Conservation (phyloP, 768 basidiomycete genomes). For the Ramaria rubella region DNA sequence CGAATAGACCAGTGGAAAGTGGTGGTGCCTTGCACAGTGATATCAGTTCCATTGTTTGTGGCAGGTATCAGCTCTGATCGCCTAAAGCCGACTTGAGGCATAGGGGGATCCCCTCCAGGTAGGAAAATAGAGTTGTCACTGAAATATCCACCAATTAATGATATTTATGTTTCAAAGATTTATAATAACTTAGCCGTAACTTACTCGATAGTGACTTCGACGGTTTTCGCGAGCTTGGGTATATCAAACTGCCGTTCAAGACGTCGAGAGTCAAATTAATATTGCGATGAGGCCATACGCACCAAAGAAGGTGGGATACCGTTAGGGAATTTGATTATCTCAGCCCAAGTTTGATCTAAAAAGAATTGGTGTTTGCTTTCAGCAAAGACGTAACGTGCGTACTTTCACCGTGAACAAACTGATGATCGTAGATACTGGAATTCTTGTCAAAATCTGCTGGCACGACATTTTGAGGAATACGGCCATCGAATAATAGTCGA, state of each 20-base stretch:
- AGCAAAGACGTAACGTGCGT: neutral
- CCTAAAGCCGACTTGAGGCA: constrained; percentile 16
- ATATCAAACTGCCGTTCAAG: constrained; percentile 14
- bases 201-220: constrained; percentile 17
- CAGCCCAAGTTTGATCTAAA: constrained; percentile 18
- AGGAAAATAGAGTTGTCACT: constrained; percentile 15
- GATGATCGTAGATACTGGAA: constrained; percentile 16
- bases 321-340: constrained; percentile 17
- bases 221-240: constrained; percentile 10
- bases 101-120: constrained; percentile 12
- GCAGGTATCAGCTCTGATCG: constrained; percentile 20
- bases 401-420: constrained; percentile 18
- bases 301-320: constrained; percentile 13
- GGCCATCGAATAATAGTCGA: constrained; percentile 16
- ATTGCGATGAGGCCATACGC: neutral
- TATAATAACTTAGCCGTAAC: too few relatives aligned
- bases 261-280: neutral
- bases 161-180: neutral
- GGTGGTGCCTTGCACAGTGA: constrained; percentile 13
- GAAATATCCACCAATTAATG: neutral
- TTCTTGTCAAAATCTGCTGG: constrained; percentile 19
- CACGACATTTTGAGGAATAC: constrained; percentile 7
- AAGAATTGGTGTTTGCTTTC: constrained; percentile 14
- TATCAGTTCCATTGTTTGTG: constrained; percentile 13
- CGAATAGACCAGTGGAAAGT: constrained; percentile 18